phyloP scores from a whole-genome alignment of 2,329 filamentous ascomycete genomes.

The Cercospora sp. region DNA sequence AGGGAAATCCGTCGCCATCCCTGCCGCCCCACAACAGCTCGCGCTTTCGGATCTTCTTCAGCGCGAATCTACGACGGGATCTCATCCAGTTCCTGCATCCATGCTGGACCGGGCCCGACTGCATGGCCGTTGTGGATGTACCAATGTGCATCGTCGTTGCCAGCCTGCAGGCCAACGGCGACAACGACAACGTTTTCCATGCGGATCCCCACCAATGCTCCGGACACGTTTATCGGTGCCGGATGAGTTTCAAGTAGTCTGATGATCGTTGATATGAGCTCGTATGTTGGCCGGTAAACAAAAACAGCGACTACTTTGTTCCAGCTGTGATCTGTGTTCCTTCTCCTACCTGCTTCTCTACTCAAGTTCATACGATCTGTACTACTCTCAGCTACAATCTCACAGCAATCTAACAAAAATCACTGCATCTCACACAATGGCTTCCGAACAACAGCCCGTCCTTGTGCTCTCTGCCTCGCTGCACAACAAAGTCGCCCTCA shows the following conservation, averaged over 20 bases:
- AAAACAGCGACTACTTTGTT: not conserved
- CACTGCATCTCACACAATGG: not conserved
- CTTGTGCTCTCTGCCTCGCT: slow-evolving; percentile 52
- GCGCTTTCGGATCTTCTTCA: slow-evolving; percentile 13
- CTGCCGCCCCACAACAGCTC: slow-evolving; percentile 8
- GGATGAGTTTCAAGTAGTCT: slow-evolving; percentile 7
- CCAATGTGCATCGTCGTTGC: not conserved
- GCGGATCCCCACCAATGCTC: slow-evolving; percentile 17
- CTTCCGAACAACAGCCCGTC: slow-evolving; percentile 33
- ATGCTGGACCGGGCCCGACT: slow-evolving; percentile 7
- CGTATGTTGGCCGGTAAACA: not conserved
- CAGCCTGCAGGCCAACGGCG: not conserved
- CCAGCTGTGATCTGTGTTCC: not conserved
- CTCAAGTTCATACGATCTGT: not conserved
- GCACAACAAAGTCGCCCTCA: slow-evolving; percentile 57
- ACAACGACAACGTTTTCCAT: not conserved
- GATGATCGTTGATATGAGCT: slow-evolving; percentile 3
- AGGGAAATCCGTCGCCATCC: not conserved
- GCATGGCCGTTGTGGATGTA: not conserved
- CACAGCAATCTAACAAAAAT: not conserved
- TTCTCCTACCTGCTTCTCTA: not conserved
- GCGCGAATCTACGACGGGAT: slow-evolving; percentile 6
- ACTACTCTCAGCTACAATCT: not conserved
- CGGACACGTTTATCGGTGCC: slow-evolving; percentile 11
- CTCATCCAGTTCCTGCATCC: slow-evolving; percentile 11